Conservation (phyloP, 2,329 filamentous ascomycete species). For the Gremmenia infestans region DNA sequence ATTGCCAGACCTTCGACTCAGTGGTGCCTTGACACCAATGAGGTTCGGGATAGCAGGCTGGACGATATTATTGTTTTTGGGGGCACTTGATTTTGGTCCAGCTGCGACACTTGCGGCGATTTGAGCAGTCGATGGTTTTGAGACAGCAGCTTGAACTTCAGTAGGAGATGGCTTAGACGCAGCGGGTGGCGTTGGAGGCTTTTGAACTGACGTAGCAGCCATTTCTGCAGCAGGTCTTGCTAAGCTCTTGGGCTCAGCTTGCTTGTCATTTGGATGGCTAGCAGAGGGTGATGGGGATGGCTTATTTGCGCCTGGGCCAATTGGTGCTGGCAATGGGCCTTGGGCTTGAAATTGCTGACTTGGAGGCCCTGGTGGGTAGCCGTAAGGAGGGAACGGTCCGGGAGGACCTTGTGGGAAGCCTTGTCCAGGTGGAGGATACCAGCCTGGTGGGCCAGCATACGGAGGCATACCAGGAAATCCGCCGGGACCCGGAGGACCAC, state of each 20-base stretch:
- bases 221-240: constrained; percentile 37
- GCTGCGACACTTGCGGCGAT: constrained; percentile 6
- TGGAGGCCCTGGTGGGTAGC: constrained; percentile 55
- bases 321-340: constrained; percentile 42
- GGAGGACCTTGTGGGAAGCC: constrained; percentile 65
- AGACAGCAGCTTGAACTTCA: constrained; percentile 46
- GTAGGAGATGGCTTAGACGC: constrained; percentile 62
- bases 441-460: constrained; percentile 69
- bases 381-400: constrained; percentile 48
- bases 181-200: constrained; percentile 57
- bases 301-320: constrained; percentile 47
- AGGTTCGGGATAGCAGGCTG: constrained; percentile 59
- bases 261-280: constrained; percentile 38
- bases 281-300: constrained; percentile 42
- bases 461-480: constrained; percentile 66
- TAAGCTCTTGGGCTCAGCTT: constrained; percentile 50
- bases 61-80: constrained; percentile 45
- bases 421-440: constrained; percentile 72
- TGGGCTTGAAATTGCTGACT: constrained; percentile 31
- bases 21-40: constrained; percentile 35
- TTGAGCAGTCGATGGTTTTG: constrained; percentile 18
- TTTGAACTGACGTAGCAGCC: constrained; percentile 35
- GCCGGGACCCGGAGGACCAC: constrained; percentile 53
- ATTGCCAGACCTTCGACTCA: constrained; percentile 33
- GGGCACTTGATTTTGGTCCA: constrained; percentile 27